These are phyloP conservation scores for Cercospora citrullina DNA, from an alignment of 2,329 filamentous ascomycete species.

Conservation along the genomic window DNA sequence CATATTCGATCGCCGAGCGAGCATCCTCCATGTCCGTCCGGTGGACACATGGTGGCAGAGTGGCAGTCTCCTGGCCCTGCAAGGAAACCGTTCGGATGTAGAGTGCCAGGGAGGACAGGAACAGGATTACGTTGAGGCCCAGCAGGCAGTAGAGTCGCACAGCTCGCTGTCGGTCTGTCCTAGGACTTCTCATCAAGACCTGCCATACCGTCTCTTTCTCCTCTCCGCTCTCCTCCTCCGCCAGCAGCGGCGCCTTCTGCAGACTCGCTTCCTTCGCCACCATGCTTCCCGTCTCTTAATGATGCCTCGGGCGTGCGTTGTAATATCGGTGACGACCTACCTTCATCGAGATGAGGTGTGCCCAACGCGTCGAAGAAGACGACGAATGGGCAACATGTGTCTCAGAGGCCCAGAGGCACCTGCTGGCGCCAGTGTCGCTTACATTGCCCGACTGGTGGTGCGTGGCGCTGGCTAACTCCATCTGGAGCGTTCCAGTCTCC, in stretches of 20 bases:
- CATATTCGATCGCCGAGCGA: constrained; percentile 19
- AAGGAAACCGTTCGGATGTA: not conserved
- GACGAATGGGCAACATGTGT: not conserved
- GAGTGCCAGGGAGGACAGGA: constrained; percentile 4
- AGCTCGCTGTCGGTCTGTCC: not conserved
- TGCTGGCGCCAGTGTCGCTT: constrained; percentile 1
- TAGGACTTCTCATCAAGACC: constrained; percentile 1
- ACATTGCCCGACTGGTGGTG: not conserved
- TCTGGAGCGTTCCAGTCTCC: not conserved
- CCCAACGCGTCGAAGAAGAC: not conserved
- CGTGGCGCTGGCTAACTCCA: constrained; percentile 6
- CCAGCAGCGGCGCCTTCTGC: constrained; percentile 3
- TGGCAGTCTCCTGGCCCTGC: not conserved
- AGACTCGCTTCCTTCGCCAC: not conserved
- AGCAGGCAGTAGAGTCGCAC: constrained; percentile 12
- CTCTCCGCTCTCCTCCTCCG: not conserved
- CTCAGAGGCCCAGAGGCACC: not conserved
- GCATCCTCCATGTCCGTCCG: constrained; percentile 22
- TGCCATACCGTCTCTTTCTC: constrained; percentile 3
- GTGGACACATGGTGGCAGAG: constrained; percentile 13
- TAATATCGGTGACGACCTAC: not conserved
- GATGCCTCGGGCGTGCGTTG: not conserved
- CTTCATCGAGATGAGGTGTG: not conserved
- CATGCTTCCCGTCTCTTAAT: not conserved
- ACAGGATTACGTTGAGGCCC: constrained; percentile 4